These are phyloP conservation scores for Starmerella lactis-condensi DNA, from an alignment of 805 yeast genomes.

Conservation along the genomic window DNA sequence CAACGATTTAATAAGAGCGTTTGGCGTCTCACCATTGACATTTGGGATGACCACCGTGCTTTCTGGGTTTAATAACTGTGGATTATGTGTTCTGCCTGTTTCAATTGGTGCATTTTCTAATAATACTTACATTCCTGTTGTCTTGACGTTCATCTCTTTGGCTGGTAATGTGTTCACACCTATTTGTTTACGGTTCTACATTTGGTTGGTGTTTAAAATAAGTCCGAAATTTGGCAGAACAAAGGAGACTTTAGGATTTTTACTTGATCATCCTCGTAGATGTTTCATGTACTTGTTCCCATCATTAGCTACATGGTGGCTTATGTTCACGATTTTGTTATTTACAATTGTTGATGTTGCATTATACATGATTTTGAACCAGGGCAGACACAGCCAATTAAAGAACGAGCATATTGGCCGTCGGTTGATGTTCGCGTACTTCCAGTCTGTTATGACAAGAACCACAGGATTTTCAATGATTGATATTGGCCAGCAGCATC, in stretches of 20 bases:
- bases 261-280: constrained; percentile 90
- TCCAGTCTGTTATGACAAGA: constrained; percentile 80
- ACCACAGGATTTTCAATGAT: constrained; percentile 81
- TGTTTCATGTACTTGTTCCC: constrained; percentile 90
- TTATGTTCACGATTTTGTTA: constrained; percentile 45
- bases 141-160: constrained; percentile 52
- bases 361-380: constrained; percentile 61
- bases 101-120: constrained; percentile 54
- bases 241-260: constrained; percentile 60
- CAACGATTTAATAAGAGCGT: constrained; percentile 24
- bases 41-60: constrained; percentile 79
- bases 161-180: constrained; percentile 96
- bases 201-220: constrained; percentile 58
- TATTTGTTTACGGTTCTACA: constrained; percentile 52
- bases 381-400: constrained; percentile 27
- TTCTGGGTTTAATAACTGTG: constrained; percentile 71
- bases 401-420: constrained; percentile 43
- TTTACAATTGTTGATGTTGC: constrained; percentile 65
- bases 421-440: constrained; percentile 63
- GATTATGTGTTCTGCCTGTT: constrained; percentile 62
- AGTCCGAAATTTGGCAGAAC: constrained; percentile 34
- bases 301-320: constrained; percentile 88
- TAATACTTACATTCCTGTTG: constrained; percentile 46
- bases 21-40: constrained; percentile 67
- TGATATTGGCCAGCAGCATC: constrained; percentile 51